Conservation (phyloP, 768 basidiomycete genomes). For the Pholiota microspora region DNA sequence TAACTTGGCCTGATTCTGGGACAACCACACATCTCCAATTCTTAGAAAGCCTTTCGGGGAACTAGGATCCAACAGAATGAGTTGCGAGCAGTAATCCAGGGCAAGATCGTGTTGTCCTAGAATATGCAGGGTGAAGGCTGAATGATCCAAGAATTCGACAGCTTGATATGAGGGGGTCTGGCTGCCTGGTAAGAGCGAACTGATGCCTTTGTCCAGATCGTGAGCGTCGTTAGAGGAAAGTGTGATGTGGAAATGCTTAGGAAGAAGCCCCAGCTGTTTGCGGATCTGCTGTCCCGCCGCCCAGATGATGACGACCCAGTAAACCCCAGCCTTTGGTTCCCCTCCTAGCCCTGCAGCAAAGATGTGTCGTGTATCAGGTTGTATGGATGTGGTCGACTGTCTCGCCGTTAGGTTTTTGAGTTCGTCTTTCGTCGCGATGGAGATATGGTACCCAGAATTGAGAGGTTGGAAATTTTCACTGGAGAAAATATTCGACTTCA, state of each 20-base stretch:
- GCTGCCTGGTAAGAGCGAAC: slow-evolving; percentile 36
- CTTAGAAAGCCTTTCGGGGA: slow-evolving; percentile 49
- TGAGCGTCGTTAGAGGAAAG: slow-evolving; percentile 40
- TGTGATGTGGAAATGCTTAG: slow-evolving; percentile 56
- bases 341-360: slow-evolving; percentile 40
- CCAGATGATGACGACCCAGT: slow-evolving; percentile 54
- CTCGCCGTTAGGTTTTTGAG: slow-evolving; percentile 24
- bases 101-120: slow-evolving; percentile 35
- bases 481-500: background rate
- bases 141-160: slow-evolving; percentile 27
- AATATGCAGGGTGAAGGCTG: slow-evolving; percentile 42
- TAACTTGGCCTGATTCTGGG: slow-evolving; percentile 36
- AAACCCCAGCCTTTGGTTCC: slow-evolving; percentile 27
- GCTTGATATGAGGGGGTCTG: slow-evolving; percentile 22
- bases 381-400: slow-evolving; percentile 20
- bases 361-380: slow-evolving; percentile 29
- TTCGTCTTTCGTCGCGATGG: slow-evolving; percentile 39
- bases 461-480: background rate
- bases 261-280: slow-evolving; percentile 44
- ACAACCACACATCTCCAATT: slow-evolving; percentile 43
- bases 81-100: slow-evolving; percentile 27
- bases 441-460: slow-evolving; percentile 33
- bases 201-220: slow-evolving; percentile 45
- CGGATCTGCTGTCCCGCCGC: slow-evolving; percentile 50
- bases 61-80: slow-evolving; percentile 29